Evolutionary conservation across 164 flowering plant species (phyloP).

Genomic region (Piper betle): DNA sequence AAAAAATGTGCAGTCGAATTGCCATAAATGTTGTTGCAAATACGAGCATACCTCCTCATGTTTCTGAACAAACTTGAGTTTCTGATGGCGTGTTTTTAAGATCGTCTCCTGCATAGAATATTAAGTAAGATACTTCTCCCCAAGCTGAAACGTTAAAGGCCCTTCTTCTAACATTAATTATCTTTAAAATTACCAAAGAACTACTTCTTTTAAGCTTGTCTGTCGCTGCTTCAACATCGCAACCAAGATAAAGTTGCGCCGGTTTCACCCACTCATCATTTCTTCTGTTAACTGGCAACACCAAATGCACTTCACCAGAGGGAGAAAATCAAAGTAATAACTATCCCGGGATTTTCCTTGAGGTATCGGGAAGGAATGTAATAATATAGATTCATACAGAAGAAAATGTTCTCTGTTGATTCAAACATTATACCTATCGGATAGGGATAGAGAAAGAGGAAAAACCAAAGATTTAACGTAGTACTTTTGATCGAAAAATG

Average conservation of each 20-base stretch:
- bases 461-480: too few species aligned
- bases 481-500: too few species aligned
- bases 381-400: too few species aligned
- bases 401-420: too few species aligned
- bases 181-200: neutral
- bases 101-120: slow-evolving; percentile 56
- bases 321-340: neutral
- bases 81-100: slow-evolving; percentile 96
- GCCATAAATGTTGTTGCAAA: too few species aligned
- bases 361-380: too few species aligned
- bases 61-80: slow-evolving; percentile 91
- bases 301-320: neutral
- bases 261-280: slow-evolving; percentile 97
- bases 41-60: slow-evolving; percentile 95
- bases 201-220: slow-evolving; percentile 52
- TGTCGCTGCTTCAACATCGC: slow-evolving; percentile 90
- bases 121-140: slow-evolving; percentile 12
- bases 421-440: too few species aligned
- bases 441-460: too few species aligned
- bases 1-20: neutral
- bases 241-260: slow-evolving; percentile 92
- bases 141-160: slow-evolving; percentile 7
- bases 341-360: too few species aligned
- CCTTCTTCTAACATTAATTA: slow-evolving; percentile 2
- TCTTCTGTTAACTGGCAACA: slow-evolving; percentile 67